Evolutionary conservation across 192 early-diverging fungal species (phyloP), one percentile per base, ranked within the genome.

Genomic region (Coemansia sp.): DNA sequence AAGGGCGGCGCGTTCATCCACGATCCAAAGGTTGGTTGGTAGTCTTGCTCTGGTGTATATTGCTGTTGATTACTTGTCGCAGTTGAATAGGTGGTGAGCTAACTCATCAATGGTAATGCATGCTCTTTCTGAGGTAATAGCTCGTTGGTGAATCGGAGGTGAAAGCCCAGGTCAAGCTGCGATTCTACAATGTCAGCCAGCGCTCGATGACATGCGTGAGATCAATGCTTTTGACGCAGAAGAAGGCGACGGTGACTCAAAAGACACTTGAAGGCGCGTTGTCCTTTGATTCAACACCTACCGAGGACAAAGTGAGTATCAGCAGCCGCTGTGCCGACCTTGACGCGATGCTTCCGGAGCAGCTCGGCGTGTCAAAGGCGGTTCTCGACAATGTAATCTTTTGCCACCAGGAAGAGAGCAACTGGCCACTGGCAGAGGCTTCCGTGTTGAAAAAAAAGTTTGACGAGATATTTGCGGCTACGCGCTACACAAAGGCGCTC

Each of bases 371-470:
- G 10, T 89, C 92, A 27, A 84, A 85, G 58, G 88, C 97, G 0
- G 94, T 99, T 34, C 70, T 99, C 29, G 95, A 99, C 57, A 96
- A 94, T 70, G 97, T 99, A 44, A 96, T 99, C 19, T 98, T 99
- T 62, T 97, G 95, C 73, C 96, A 98, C 69, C 97, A 99, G 79
- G 97, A 99, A 71, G 96, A 99, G 4, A 91, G 91, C 44, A 92
- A 88, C 68, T 99, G 97, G 96, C 97, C 97, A 14, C 83, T 99
- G 10, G 85, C 93, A 0, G 97, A 99, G 65, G 87, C 96, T 0
- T 59, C 78, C 4, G 62, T 84, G 5, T 62, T 99, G 33, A 99
- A 99, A 64, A 97, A 97, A 64, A 93, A 90, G 62, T 99, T 99
- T 81, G 96, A 99, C 79, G 97, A 97, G 17, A 98, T 99, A 41